These are phyloP conservation scores for Apodospora peruviana DNA, from an alignment of 495 filamentous ascomycete genomes.

Conservation along the genomic window DNA sequence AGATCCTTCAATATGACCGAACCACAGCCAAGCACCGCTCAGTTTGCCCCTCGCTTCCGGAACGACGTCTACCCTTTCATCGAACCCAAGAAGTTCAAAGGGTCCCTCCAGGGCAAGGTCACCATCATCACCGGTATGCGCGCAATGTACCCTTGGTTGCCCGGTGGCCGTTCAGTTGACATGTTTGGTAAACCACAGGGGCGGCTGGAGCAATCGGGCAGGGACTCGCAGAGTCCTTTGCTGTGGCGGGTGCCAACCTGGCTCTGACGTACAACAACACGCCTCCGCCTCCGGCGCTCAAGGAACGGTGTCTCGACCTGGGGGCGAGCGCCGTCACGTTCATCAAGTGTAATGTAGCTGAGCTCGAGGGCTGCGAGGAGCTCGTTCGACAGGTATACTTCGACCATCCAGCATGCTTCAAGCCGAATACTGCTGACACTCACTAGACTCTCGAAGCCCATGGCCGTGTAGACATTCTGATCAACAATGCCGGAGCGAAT, in stretches of 20 bases:
- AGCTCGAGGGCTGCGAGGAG: slow-evolving; percentile 20
- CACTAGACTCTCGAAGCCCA: slow-evolving; percentile 7
- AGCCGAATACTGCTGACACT: neutral
- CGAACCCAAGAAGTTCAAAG: slow-evolving; percentile 23
- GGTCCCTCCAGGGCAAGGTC: slow-evolving; percentile 21
- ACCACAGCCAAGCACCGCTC: neutral
- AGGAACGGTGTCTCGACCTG: slow-evolving; percentile 14
- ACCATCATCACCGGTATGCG: slow-evolving; percentile 26
- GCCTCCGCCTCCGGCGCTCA: slow-evolving; percentile 16
- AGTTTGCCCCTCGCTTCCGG: slow-evolving; percentile 25
- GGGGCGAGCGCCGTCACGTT: slow-evolving; percentile 21
- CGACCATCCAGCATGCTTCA: neutral
- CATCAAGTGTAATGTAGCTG: slow-evolving; percentile 22
- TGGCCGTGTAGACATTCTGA: slow-evolving; percentile 21
- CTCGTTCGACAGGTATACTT: slow-evolving; percentile 20
- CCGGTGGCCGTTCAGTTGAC: neutral
- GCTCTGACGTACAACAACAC: slow-evolving; percentile 30
- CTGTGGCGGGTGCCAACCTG: slow-evolving; percentile 26
- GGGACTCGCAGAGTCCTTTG: slow-evolving; percentile 28
- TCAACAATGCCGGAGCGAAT: slow-evolving; percentile 32
- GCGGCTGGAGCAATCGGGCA: slow-evolving; percentile 25
- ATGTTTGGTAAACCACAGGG: slow-evolving; percentile 6
- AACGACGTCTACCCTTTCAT: slow-evolving; percentile 31
- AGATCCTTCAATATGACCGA: slow-evolving; percentile 5
- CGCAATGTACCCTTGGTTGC: too few relatives aligned